Evolutionary conservation across 768 basidiomycete genomes (phyloP), one percentile per base, ranked within the genome.

Genomic region (Terana coerulea): DNA sequence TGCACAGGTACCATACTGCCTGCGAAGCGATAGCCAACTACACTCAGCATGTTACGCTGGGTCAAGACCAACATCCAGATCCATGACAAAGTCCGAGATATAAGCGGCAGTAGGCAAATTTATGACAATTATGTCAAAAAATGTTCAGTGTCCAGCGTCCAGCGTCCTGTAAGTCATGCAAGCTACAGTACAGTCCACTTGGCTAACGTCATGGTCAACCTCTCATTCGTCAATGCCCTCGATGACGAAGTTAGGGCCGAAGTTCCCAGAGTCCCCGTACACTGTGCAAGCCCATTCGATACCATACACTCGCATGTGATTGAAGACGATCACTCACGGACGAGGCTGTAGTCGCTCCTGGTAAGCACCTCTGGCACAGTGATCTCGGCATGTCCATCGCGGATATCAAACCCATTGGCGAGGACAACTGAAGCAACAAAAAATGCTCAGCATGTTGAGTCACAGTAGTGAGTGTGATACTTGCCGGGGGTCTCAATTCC

Each of bases 221-320:
- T 10, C 33, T 40, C 24, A 40, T 9, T 17, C n/a, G 28, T 46
- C 44, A 19, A 25, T 25, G 14, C 52, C 52, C 9, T 52, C 42
- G 54, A 76, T 69, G 12, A 60, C 60, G 64, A 76, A 76, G n/a
- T 56, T 43, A 1, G 67, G 64, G 53, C 75, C 73, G 44, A 59
- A 60, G 59, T 78, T 72, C n/a, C 74, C 75, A 21, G 77, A 78
- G 59, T 77, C 74, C n/a, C 77, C 76, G 47, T 75, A 73, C 36
- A 78, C 77, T 77, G 41, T 34, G 9, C 15, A 0, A 36, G 30
- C 30, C 21, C 17, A 10, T 47, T n/a, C 41, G 46, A 5, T 15
- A 12, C 22, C n/a, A 24, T 14, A 17, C 11, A 0, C 4, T 41
- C 3, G 8, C 5, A 26, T 35, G 7, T 31, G 5, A 14, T 17